Conservation (phyloP, 2,329 filamentous ascomycete genomes). For the Aulographum hederae region DNA sequence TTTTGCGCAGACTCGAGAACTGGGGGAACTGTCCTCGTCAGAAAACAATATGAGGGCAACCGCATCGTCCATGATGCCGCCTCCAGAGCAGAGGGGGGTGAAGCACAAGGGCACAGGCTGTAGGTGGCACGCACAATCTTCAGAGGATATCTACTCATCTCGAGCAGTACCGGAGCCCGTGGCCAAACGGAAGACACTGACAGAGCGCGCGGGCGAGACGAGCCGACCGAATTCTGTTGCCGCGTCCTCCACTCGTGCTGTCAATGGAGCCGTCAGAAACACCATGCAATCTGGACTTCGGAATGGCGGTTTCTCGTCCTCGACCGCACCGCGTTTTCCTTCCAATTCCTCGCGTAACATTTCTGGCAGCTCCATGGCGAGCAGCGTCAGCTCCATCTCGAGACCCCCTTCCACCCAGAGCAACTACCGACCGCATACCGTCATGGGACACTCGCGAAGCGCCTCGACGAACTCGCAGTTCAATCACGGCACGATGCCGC, state of each 20-base stretch:
- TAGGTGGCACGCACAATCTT: neutral
- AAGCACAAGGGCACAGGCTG: constrained; percentile 35
- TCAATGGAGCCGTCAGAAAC: constrained; percentile 24
- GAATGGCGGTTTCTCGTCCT: constrained; percentile 14
- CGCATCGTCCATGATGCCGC: constrained; percentile 22
- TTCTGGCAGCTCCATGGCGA: constrained; percentile 1
- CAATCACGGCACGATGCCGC: neutral
- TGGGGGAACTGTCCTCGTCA: constrained; percentile 32
- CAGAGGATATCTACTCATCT: neutral
- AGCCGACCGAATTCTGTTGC: constrained; percentile 23
- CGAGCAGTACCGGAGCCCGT: constrained; percentile 25
- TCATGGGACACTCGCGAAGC: constrained; percentile 14
- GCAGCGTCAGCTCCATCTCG: constrained; percentile 1
- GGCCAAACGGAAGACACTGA: constrained; percentile 30
- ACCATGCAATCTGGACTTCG: constrained; percentile 22
- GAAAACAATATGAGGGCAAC: constrained; percentile 32
- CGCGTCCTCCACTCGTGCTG: constrained; percentile 22
- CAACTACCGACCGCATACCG: neutral
- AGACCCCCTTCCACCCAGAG: constrained; percentile 13
- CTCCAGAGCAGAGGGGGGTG: constrained; percentile 20
- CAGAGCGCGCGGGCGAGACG: constrained; percentile 27
- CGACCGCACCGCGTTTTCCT: constrained; percentile 13
- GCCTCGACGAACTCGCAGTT: too few relatives aligned
- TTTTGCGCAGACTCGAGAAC: too few relatives aligned
- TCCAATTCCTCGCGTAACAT: constrained; percentile 15